These are phyloP conservation scores for Dalbergia oliveri DNA, from an alignment of 306 rosid genomes.

Conservation along the genomic window DNA sequence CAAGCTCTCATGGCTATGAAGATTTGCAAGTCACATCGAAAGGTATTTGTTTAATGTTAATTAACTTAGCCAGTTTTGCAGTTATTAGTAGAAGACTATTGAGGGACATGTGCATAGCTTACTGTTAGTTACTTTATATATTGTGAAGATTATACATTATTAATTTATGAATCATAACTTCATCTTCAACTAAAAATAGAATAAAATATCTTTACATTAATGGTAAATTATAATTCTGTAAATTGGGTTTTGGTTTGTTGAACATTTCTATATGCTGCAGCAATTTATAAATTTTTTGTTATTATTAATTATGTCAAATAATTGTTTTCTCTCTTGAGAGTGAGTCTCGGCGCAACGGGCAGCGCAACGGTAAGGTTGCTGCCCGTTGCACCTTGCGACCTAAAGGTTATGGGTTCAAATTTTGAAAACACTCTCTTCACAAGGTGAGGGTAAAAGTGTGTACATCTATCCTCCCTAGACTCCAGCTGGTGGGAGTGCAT, in stretches of 20 bases:
- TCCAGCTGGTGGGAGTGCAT: too few relatives aligned
- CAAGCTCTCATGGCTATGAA: conserved; percentile 84
- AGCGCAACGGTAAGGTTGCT: too few relatives aligned
- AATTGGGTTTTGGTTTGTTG: conserved; percentile 8
- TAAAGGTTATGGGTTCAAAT: too few relatives aligned
- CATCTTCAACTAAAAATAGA: conserved; percentile 19
- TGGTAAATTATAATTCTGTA: conserved; percentile 21
- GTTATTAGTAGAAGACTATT: conserved; percentile 5
- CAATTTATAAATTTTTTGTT: background rate
- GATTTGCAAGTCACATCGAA: conserved; percentile 85
- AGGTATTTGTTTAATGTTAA: conserved; percentile 55
- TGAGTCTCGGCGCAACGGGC: too few relatives aligned
- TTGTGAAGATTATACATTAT: background rate
- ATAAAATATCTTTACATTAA: background rate
- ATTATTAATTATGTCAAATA: conserved; percentile 14
- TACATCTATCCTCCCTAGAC: too few relatives aligned
- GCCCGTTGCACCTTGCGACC: too few relatives aligned
- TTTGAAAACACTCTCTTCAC: too few relatives aligned
- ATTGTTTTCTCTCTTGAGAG: background rate
- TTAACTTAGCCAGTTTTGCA: conserved; percentile 28
- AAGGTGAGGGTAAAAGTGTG: too few relatives aligned
- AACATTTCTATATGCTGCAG: conserved; percentile 24
- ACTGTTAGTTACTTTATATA: conserved; percentile 1
- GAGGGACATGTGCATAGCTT: background rate
- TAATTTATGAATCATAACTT: conserved; percentile 3